These are phyloP conservation scores for Aspergillus tamarii DNA, from an alignment of 2,329 filamentous ascomycete genomes.

Conservation along the genomic window DNA sequence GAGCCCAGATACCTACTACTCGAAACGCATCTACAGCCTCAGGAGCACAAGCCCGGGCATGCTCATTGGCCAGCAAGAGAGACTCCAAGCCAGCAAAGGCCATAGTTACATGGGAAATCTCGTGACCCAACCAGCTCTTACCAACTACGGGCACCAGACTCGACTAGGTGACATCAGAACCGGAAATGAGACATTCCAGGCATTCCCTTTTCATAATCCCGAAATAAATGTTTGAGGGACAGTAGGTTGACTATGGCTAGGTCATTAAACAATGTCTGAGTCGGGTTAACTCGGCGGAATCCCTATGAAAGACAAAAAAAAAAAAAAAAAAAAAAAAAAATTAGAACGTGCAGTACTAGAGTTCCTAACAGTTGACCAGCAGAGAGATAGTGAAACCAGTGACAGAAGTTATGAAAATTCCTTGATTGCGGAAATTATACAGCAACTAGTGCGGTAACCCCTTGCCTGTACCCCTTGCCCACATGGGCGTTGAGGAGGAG, in stretches of 20 bases:
- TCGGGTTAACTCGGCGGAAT: neutral
- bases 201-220: too few species aligned
- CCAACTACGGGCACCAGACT: neutral
- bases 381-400: neutral
- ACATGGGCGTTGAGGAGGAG: conserved; percentile 12
- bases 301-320: neutral
- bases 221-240: neutral
- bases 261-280: neutral
- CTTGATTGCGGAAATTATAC: conserved; percentile 21
- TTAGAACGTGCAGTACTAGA: neutral
- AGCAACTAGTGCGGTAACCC: conserved; percentile 8
- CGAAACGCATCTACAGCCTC: too few species aligned
- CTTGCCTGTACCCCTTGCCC: conserved; percentile 14
- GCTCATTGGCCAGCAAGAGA: neutral
- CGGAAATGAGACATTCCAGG: neutral
- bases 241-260: neutral
- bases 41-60: too few species aligned
- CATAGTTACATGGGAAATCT: neutral
- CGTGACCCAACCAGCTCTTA: neutral
- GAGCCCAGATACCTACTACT: neutral
- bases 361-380: neutral
- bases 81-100: neutral
- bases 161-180: neutral
- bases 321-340: neutral
- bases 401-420: neutral